These are phyloP conservation scores for Kwoniella heveanensis DNA, from an alignment of 768 basidiomycete genomes.

Conservation along the genomic window DNA sequence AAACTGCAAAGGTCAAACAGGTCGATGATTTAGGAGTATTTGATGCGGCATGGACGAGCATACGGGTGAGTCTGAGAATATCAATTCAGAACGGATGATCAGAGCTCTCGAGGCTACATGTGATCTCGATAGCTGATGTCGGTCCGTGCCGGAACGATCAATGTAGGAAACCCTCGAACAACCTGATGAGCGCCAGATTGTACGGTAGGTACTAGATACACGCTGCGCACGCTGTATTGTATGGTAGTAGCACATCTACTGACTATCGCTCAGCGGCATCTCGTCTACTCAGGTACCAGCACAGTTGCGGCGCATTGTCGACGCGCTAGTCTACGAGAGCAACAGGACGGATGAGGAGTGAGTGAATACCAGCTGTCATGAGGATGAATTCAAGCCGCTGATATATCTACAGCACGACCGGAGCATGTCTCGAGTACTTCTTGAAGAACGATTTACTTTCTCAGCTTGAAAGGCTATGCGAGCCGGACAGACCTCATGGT, in stretches of 20 bases:
- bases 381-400: constrained; percentile 4
- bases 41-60: constrained; percentile 42
- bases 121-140: too few species aligned
- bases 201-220: constrained; percentile 41
- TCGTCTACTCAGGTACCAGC: constrained; percentile 79
- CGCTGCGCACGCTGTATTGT: background rate
- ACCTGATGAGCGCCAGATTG: constrained; percentile 86
- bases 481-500: constrained; percentile 81
- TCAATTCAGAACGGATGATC: too few species aligned
- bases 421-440: constrained; percentile 85
- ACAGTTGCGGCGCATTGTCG: constrained; percentile 76
- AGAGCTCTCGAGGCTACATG: too few species aligned
- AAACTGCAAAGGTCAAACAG: constrained; percentile 7
- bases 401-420: constrained; percentile 69
- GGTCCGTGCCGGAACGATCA: too few species aligned
- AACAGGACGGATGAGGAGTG: constrained; percentile 84
- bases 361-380: constrained; percentile 21
- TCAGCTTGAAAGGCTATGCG: constrained; percentile 80
- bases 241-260: background rate
- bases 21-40: constrained; percentile 43
- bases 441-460: constrained; percentile 86
- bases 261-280: constrained; percentile 61
- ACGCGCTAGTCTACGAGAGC: constrained; percentile 82
- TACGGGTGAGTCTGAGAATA: constrained; percentile 39
- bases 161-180: constrained; percentile 74